A percentile compares a stretch with the other conserved stretches of the same genome.
These are phyloP conservation scores for Friedmanniomyces endolithicus DNA, from an alignment of 495 filamentous ascomycete species.

Conservation along the genomic window DNA sequence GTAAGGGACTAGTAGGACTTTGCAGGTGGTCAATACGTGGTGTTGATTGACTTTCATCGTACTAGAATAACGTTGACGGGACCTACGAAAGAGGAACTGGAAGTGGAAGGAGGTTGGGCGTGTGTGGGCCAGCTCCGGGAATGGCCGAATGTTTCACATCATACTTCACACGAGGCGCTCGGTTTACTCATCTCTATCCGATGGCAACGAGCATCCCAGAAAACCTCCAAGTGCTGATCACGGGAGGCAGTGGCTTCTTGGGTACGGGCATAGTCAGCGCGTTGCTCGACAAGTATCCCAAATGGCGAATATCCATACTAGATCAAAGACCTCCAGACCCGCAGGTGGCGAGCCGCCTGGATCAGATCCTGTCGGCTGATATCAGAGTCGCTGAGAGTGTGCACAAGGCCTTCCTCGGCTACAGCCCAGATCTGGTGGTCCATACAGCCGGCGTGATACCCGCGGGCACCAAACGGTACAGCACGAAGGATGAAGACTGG, in stretches of 20 bases:
- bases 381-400: constrained; percentile 19
- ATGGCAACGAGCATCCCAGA: background rate
- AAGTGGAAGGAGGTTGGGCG: too few species aligned
- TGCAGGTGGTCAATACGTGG: constrained; percentile 53
- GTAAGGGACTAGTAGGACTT: constrained; percentile 70
- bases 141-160: too few species aligned
- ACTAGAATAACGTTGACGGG: background rate
- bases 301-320: constrained; percentile 23
- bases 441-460: constrained; percentile 29
- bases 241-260: constrained; percentile 32
- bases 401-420: constrained; percentile 19
- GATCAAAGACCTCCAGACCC: constrained; percentile 24
- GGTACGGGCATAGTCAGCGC: constrained; percentile 25
- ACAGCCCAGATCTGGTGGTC: constrained; percentile 24
- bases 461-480: constrained; percentile 21
- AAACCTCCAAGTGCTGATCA: constrained; percentile 24
- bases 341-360: constrained; percentile 4
- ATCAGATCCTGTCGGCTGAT: constrained; percentile 24
- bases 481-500: constrained; percentile 14
- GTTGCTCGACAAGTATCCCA: constrained; percentile 18
- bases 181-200: too few species aligned
- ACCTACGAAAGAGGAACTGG: too few species aligned
- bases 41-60: constrained; percentile 2
- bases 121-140: background rate
- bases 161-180: too few species aligned